phyloP scores from a whole-genome alignment of 2,329 filamentous ascomycete species.

The Trichoderma afroharzianum region DNA sequence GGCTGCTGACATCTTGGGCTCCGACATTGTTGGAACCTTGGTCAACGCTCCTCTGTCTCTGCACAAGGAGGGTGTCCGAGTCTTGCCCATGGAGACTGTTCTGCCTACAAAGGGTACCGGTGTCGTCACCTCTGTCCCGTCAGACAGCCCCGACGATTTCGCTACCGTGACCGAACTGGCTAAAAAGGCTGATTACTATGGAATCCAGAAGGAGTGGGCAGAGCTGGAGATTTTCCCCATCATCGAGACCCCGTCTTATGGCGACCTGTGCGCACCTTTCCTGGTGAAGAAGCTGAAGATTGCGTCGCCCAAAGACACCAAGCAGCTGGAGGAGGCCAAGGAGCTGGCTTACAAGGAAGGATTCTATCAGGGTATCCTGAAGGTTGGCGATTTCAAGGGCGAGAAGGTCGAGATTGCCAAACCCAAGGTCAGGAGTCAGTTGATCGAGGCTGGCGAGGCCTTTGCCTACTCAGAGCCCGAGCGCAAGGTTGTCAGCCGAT shows the following conservation, averaged over 20 bases:
- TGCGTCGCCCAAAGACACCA: conserved; percentile 89
- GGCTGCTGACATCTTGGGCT: conserved; percentile 70
- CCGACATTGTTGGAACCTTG: conserved; percentile 80
- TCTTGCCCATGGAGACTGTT: conserved; percentile 93
- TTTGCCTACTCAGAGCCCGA: conserved; percentile 95
- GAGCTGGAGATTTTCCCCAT: conserved; percentile 86
- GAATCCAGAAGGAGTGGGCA: conserved; percentile 95
- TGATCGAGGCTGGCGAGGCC: conserved; percentile 73
- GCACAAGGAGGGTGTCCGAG: conserved; percentile 77
- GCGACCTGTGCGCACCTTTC: conserved; percentile 76
- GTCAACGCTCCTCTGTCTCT: conserved; percentile 85
- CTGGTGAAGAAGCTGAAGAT: conserved; percentile 94
- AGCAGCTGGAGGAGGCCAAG: conserved; percentile 86
- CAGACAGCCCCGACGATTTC: conserved; percentile 90
- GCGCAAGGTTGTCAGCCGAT: conserved; percentile 81
- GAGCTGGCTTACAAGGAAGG: conserved; percentile 96
- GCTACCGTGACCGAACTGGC: conserved; percentile 81
- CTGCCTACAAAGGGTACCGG: conserved; percentile 92
- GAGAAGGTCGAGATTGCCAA: conserved; percentile 84
- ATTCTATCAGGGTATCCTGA: conserved; percentile 91
- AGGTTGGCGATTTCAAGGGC: conserved; percentile 83
- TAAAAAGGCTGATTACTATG: conserved; percentile 96
- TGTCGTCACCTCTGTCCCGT: conserved; percentile 93
- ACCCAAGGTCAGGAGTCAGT: conserved; percentile 72
- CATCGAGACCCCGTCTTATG: conserved; percentile 83